Evolutionary conservation across 345 rosid species (phyloP).

Genomic region (Turritis glabra): DNA sequence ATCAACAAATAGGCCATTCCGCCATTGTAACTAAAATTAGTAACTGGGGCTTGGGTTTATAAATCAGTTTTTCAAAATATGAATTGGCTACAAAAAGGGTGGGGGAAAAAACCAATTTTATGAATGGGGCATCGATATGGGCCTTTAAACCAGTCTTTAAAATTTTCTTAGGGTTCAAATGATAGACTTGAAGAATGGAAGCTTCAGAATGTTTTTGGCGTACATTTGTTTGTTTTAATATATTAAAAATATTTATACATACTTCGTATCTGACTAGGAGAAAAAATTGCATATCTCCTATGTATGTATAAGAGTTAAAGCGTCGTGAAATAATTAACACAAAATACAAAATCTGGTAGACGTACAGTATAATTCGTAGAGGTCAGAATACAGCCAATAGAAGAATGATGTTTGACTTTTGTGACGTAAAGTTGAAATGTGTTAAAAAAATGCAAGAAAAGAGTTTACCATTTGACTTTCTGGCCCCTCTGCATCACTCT

Average conservation of each 20-base stretch:
- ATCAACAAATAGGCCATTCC: background rate
- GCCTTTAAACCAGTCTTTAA: background rate
- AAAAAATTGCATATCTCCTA: background rate
- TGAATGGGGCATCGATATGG: too few species aligned
- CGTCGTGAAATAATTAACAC: background rate
- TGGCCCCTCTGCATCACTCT: background rate
- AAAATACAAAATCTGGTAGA: background rate
- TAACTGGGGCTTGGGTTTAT: background rate
- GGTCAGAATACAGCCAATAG: slow-evolving; percentile 18
- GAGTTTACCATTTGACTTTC: background rate
- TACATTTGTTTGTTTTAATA: background rate
- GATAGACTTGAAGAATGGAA: background rate
- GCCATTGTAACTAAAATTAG: background rate
- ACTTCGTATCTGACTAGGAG: background rate
- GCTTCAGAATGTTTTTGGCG: background rate
- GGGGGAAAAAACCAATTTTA: too few species aligned
- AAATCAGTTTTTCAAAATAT: too few species aligned
- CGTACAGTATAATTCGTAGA: background rate
- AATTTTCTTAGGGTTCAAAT: background rate
- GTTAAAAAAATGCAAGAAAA: background rate
- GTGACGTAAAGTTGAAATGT: background rate
- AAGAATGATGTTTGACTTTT: slow-evolving; percentile 10
- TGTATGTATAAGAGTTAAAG: background rate
- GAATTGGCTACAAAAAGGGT: too few species aligned
- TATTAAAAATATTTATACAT: background rate